A percentile compares a stretch with the other conserved stretches of the same genome.
Conservation (phyloP, 2,329 filamentous ascomycete genomes). For the Fusarium sacchari region DNA sequence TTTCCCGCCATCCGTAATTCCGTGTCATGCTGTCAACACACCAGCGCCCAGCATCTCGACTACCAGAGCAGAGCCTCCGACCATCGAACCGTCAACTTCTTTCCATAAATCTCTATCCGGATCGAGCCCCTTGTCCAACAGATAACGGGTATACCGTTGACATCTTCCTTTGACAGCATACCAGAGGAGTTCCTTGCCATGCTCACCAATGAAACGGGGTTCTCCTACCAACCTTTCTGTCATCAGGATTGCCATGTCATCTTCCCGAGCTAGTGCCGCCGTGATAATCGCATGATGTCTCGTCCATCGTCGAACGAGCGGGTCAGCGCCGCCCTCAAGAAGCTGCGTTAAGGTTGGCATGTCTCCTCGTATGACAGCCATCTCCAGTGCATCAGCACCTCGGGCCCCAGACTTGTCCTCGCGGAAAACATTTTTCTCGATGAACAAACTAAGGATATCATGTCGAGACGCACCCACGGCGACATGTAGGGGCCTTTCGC, state of each 20-base stretch:
- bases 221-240: neutral
- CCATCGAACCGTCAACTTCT: neutral
- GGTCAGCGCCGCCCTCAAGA: neutral
- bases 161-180: neutral
- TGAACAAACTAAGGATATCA: neutral
- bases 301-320: neutral
- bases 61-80: neutral
- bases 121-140: neutral
- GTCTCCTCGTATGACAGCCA: neutral
- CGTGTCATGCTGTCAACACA: neutral
- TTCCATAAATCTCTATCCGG: neutral
- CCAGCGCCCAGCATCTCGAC: neutral
- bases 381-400: neutral
- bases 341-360: neutral
- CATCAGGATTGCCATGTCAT: neutral
- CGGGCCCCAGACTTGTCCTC: neutral
- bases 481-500: neutral
- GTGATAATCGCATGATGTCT: constrained; percentile 3
- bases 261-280: neutral
- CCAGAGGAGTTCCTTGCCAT: neutral
- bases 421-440: neutral
- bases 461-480: neutral
- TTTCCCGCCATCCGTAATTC: too few species aligned
- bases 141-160: neutral
- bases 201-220: neutral